Evolutionary conservation across 176 grass and related monocot genomes (phyloP), one percentile per base, ranked within the genome.

Genomic region (Ampelocalamus luodianensis): DNA sequence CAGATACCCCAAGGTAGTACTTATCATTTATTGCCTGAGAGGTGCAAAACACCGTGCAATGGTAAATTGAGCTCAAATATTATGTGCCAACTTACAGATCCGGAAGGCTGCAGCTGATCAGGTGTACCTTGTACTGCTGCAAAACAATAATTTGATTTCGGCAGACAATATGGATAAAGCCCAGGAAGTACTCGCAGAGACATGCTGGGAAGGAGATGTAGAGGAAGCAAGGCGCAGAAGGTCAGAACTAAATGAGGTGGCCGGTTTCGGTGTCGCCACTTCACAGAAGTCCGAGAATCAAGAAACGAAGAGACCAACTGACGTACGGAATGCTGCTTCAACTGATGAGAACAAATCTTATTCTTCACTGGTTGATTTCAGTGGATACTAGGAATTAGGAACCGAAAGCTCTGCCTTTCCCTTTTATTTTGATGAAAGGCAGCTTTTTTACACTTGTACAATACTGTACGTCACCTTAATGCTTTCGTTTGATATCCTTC

Each of bases 281-380:
- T 65, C 74, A 37, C 79, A 67, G 4, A 78, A 65, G 51, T 49
- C 69, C 49, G 80, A 20, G 45, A 82, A 78, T 13, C 65, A 58
- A 76, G 81, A 66, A 61, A 82, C 80, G 51, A 91, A 59, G 40
- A 86, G 61, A 63, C 61, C 71, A 37, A 24, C 64, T 5, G 80
- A 17, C 9, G 70, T 29, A 3, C 61, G 2, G 15, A 79, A 46
- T 50, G 38, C 45, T 61, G 62, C 55, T 75, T 68, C 77, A 23
- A 85, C 82, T 40, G 93, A 99, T 69, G 96, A 99, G 62, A 99
- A 99, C 45, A 92, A 55, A 45, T 96, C 96, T 9, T 96, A 99
- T 82, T 99, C 91, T 29, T 94, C 96, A 0, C 86, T 99, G 80
- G 96, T 99, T 56, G 93, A 88, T 73, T 99, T 96, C 76, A 92